Percentiles rank a stretch among this genome's conserved stretches.
Conservation (phyloP, 176 grass and related monocot species). For the Oryza punctata region DNA sequence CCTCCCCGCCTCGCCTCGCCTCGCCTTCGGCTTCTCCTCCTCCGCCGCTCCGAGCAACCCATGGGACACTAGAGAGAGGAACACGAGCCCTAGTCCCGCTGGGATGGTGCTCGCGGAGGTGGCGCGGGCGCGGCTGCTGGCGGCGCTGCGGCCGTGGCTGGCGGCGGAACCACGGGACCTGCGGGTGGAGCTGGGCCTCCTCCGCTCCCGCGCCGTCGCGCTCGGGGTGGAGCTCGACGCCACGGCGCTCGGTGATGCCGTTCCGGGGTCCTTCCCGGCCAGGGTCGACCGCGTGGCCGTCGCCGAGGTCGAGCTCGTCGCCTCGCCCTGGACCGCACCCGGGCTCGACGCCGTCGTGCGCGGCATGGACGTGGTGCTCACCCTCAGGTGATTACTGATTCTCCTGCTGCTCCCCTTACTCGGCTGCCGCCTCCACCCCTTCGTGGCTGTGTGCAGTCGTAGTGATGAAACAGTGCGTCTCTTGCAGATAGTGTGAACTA, state of each 20-base stretch:
- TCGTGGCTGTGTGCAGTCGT: neutral
- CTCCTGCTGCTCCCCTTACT: neutral
- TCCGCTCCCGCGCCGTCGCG: constrained; percentile 41
- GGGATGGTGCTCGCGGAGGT: constrained; percentile 48
- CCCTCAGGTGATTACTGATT: constrained; percentile 34
- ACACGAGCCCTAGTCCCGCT: neutral
- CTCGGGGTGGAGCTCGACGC: constrained; percentile 35
- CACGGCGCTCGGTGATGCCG: constrained; percentile 11
- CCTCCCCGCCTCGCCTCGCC: no score
- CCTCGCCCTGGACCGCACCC: constrained; percentile 45
- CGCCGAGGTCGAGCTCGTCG: constrained; percentile 57
- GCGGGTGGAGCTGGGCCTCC: constrained; percentile 26
- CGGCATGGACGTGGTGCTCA: constrained; percentile 37
- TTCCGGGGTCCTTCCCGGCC: constrained; percentile 34
- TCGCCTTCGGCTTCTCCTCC: no score
- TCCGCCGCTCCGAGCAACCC: no score
- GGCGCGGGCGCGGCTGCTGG: constrained; percentile 44
- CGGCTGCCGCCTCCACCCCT: neutral
- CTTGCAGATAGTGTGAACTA: neutral
- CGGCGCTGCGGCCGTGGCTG: constrained; percentile 51
- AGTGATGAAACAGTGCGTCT: neutral
- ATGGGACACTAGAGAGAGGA: neutral
- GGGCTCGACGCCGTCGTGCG: constrained; percentile 44
- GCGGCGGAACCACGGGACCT: constrained; percentile 41
- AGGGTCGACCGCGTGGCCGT: constrained; percentile 40